phyloP scores from a whole-genome alignment of 495 filamentous ascomycete species.

The Trichoderma erinaceum region DNA sequence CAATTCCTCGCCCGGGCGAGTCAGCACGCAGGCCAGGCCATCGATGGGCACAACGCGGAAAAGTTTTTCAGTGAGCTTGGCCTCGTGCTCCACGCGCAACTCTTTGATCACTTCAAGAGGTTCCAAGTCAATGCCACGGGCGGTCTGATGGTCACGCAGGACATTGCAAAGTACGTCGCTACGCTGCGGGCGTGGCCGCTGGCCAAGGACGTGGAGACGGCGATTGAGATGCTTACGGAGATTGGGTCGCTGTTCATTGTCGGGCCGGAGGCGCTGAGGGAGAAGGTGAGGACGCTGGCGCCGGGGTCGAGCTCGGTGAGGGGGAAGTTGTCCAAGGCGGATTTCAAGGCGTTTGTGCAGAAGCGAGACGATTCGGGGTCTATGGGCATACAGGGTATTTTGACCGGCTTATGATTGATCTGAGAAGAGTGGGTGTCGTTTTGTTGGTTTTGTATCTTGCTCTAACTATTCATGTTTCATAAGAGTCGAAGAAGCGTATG shows the following conservation, averaged over 20 bases:
- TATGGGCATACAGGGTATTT: constrained; percentile 71
- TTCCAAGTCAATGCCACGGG: constrained; percentile 88
- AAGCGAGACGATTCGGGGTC: constrained; percentile 75
- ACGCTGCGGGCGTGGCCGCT: constrained; percentile 75
- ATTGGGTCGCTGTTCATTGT: constrained; percentile 97
- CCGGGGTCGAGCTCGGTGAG: constrained; percentile 34
- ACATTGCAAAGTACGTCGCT: constrained; percentile 84
- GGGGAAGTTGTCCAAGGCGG: constrained; percentile 53
- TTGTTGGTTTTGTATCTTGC: neutral
- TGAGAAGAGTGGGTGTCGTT: neutral
- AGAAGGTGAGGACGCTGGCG: constrained; percentile 59
- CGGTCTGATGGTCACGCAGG: constrained; percentile 91
- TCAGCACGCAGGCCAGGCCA: constrained; percentile 52
- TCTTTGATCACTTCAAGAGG: constrained; percentile 91
- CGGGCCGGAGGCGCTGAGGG: constrained; percentile 77
- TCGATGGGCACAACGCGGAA: constrained; percentile 72
- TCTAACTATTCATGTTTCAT: no score
- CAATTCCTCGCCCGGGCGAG: constrained; percentile 66
- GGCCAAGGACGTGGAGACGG: constrained; percentile 59
- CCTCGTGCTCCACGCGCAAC: constrained; percentile 61
- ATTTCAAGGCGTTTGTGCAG: constrained; percentile 78
- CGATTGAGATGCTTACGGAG: constrained; percentile 80
- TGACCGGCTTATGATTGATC: constrained; percentile 43
- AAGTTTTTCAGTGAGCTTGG: constrained; percentile 81
- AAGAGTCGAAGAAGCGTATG: no score